phyloP scores from a whole-genome alignment of 768 basidiomycete genomes.

The Psilocybe tampanensis region DNA sequence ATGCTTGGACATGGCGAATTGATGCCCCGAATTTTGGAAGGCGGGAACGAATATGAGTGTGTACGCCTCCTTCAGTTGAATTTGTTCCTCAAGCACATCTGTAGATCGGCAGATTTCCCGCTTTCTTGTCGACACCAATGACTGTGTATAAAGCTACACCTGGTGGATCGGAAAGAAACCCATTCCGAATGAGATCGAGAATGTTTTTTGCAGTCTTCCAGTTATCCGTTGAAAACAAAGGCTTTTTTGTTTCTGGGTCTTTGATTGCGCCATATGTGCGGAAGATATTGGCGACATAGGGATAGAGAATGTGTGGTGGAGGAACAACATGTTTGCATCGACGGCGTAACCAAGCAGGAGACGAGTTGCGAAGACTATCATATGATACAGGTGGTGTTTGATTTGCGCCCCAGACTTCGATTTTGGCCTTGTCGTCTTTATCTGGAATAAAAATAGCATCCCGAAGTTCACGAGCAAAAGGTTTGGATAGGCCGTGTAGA shows the following conservation, averaged over 20 bases:
- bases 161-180: conserved; percentile 32
- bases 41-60: conserved; percentile 27
- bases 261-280: conserved; percentile 33
- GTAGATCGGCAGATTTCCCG: conserved; percentile 25
- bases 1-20: conserved; percentile 21
- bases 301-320: conserved; percentile 31
- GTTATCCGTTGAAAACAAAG: conserved; percentile 31
- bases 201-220: conserved; percentile 33
- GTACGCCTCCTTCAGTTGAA: conserved; percentile 35
- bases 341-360: conserved; percentile 28
- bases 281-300: conserved; percentile 28
- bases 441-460: conserved; percentile 17
- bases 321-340: conserved; percentile 32
- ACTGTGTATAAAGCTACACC: conserved; percentile 24
- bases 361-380: conserved; percentile 2
- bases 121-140: conserved; percentile 22
- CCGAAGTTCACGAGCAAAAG: conserved; percentile 11
- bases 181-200: conserved; percentile 26
- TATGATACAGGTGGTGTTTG: conserved; percentile 13
- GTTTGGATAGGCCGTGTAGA: conserved; percentile 25
- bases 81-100: conserved; percentile 34
- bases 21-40: conserved; percentile 28
- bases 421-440: conserved; percentile 21
- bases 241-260: conserved; percentile 27
- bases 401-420: conserved; percentile 21